Evolutionary conservation across 164 flowering plant species (phyloP), one percentile per base, ranked within the genome.

Genomic region (Cinnamomum chago): DNA sequence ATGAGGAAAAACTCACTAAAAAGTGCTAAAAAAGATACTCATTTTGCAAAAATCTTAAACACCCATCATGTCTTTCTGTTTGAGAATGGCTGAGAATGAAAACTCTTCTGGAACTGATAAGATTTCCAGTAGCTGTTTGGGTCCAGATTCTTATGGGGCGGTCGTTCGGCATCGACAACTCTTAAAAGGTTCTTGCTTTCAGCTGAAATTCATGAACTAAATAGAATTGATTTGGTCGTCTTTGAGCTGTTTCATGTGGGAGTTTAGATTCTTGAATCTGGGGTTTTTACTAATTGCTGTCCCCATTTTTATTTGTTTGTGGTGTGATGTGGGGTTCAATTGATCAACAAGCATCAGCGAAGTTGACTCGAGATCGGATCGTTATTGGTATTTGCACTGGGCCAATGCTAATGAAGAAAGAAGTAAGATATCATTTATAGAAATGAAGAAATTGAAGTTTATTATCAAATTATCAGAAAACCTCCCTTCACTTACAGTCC

Each of bases 361-460:
- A 86, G 77, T 73, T 92, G 76, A 92, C 98, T 0, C 87, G 79
- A 81, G 88, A 88, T 52, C 84, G 92, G 5, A 74, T 95, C 70
- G 97, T 93, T 62, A 76, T 95, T 68, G 99, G 99, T 64, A 88
- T 95, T 25, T 89, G 93, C 62, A 93, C 85, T 62, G 99, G 97
- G 4, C 97, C 95, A 15, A 91, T 93, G 97, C 73, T 95, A 70
- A 76, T 72, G 25, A 93, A 88, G 50, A 95, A 95, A 77, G 81
- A n/a, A 91, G 97, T 93, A 0, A 6, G 13, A 14, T 30, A 74
- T 33, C 1, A 0, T 35, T 28, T 28, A 20, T 40, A 3, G 12
- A 55, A 14, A 55, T 17, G 15, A 11, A 55, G 2, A 24, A 47
- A 3, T 47, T 47, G 11, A 10, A 13, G 47, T 3, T 24, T 47